Conservation (phyloP, 768 basidiomycete species). For the Mycena alexandri region DNA sequence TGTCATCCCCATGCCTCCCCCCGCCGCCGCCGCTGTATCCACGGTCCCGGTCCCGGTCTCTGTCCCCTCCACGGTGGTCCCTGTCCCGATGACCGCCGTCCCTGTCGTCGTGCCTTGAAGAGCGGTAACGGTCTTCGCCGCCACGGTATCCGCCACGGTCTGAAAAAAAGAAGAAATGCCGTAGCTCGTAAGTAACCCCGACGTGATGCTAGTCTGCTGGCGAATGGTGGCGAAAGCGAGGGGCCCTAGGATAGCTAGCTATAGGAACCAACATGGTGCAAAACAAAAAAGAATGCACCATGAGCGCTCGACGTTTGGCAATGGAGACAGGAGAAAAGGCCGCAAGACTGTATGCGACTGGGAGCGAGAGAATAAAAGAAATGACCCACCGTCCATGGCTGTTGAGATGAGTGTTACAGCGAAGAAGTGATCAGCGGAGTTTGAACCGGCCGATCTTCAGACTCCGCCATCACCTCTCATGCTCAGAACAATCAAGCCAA, state of each 20-base stretch:
- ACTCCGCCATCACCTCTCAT: conserved; percentile 7
- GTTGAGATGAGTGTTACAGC: conserved; percentile 12
- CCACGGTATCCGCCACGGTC: conserved; percentile 68
- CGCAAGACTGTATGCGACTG: not conserved
- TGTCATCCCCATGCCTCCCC: conserved; percentile 60
- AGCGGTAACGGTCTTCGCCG: conserved; percentile 72
- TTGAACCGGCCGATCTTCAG: not conserved
- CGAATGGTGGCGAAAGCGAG: conserved; percentile 52
- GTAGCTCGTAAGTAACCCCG: conserved; percentile 65
- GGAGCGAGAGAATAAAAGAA: conserved; percentile 7
- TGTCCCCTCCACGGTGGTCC: conserved; percentile 52
- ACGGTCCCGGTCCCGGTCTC: conserved; percentile 45
- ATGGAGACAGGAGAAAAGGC: conserved; percentile 47
- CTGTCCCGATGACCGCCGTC: conserved; percentile 66
- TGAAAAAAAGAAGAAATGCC: conserved; percentile 57
- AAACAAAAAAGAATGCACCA: conserved; percentile 66
- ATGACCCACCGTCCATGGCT: conserved; percentile 33
- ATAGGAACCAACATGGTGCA: conserved; percentile 69
- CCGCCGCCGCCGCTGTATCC: conserved; percentile 52
- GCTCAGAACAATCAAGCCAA: conserved; percentile 70
- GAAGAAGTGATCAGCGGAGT: not conserved
- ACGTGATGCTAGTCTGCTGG: conserved; percentile 51
- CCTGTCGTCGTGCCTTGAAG: conserved; percentile 74
- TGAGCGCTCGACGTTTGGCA: conserved; percentile 66
- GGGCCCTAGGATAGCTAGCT: conserved; percentile 74